Base-by-base conservation (phyloP, 768 basidiomycete species). In the Rhodosporidiobolus odoratus region DNA sequence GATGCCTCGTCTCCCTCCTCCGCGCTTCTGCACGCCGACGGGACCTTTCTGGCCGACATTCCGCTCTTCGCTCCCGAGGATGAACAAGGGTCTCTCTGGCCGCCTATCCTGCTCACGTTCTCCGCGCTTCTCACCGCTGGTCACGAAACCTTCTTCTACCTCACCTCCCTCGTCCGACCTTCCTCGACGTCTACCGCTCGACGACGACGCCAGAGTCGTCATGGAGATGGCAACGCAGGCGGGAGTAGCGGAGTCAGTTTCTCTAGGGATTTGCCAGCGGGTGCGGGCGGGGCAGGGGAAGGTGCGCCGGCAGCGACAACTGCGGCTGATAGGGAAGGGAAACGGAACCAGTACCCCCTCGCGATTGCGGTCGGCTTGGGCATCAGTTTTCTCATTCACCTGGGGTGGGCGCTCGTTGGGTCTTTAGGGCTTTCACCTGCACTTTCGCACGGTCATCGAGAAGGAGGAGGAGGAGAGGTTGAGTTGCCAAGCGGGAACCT, bases 401-500 rank as follows among this genome's bases (percentile, higher is more conserved):
- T 76, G 43, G 71, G 66, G 13, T 77, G 71, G 65, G 75, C 69
- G 5, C 62, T 76, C 32, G 66, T 76, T 47, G 75, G 75, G 4
- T 57, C 74, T 19, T 52, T 74, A n/a, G 63, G 58, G 8, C 52
- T 77, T 27, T 50, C 38, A 2, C 59, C 17, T 41, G 52, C 40
- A 10, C 40, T 32, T n/a, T n/a, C n/a, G n/a, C n/a, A n/a, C n/a
- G n/a, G n/a, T n/a, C n/a, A n/a, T n/a, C n/a, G n/a, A n/a, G n/a
- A n/a, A n/a, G n/a, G n/a, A n/a, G n/a, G n/a, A n/a, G n/a, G n/a
- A n/a, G n/a, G n/a, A n/a, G 52, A 32, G 15, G 6, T 23, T 8
- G 23, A 17, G 25, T 59, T 41, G 25, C 69, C 65, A 0, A 30
- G 54, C 12, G 63, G 66, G 25, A 65, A 75, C 59, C 45, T 75